phyloP scores from a whole-genome alignment of 495 filamentous ascomycete species.

The Penicillium coprophilum region DNA sequence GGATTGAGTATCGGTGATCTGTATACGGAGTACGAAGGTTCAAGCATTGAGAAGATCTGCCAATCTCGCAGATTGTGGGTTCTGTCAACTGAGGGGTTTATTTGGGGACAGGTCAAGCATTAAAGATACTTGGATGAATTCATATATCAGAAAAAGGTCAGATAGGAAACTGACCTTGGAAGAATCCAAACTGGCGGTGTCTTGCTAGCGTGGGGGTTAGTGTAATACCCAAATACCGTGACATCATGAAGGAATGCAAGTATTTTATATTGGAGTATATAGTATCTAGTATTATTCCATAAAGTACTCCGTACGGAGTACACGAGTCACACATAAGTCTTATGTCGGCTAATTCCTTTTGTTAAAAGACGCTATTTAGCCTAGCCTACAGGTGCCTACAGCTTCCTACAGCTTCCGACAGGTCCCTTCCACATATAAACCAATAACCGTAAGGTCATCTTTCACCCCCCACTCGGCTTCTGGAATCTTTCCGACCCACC shows the following conservation, averaged over 20 bases:
- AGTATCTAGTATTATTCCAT: no score
- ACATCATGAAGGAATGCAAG: no score
- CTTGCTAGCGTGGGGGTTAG: constrained; percentile 29
- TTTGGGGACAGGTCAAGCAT: no score
- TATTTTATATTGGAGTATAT: no score
- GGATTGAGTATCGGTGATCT: constrained; percentile 5
- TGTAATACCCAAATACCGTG: constrained; percentile 14
- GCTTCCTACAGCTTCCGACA: no score
- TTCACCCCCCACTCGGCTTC: constrained; percentile 37
- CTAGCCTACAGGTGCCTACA: no score
- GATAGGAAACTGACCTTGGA: neutral
- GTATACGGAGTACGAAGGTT: neutral
- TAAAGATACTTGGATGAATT: neutral
- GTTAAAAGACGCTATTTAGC: no score
- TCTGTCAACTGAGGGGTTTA: no score
- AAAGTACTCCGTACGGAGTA: no score
- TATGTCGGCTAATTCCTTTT: no score
- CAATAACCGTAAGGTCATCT: constrained; percentile 14
- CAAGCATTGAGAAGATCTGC: constrained; percentile 1
- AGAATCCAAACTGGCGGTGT: constrained; percentile 14
- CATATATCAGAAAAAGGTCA: neutral
- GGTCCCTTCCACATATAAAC: neutral
- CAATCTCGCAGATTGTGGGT: constrained; percentile 3
- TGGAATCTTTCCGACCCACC: constrained; percentile 33
- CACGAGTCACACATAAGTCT: no score